These are phyloP conservation scores for Albophoma yamanashiensis DNA, from an alignment of 2,329 filamentous ascomycete genomes.

Conservation along the genomic window DNA sequence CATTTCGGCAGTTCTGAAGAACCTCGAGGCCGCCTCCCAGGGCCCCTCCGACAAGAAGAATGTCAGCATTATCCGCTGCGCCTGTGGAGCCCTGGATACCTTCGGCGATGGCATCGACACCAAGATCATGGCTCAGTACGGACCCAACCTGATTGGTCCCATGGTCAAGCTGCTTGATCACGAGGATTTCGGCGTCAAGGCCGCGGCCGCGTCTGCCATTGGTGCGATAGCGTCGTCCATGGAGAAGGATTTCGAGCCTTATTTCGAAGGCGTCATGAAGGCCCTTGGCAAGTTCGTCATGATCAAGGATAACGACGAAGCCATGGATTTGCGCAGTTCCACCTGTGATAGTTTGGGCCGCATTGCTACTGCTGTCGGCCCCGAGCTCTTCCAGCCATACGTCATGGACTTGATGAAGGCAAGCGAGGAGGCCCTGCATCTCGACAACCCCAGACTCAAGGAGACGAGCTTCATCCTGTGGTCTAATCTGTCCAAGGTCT, in stretches of 20 bases:
- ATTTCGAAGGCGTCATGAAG: constrained; percentile 83
- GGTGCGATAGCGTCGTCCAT: constrained; percentile 84
- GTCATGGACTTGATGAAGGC: constrained; percentile 84
- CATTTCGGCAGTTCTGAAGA: constrained; percentile 76
- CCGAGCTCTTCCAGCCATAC: constrained; percentile 80
- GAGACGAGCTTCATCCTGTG: constrained; percentile 97
- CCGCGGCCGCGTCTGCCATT: constrained; percentile 76
- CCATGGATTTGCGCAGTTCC: constrained; percentile 79
- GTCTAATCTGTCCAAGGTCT: constrained; percentile 90
- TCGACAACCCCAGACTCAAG: constrained; percentile 82
- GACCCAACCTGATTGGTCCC: constrained; percentile 71
- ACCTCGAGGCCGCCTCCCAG: constrained; percentile 71
- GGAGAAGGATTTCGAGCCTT: constrained; percentile 76
- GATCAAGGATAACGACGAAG: constrained; percentile 82
- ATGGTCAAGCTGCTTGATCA: constrained; percentile 77
- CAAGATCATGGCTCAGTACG: constrained; percentile 67
- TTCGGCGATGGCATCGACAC: constrained; percentile 80
- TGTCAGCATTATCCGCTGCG: constrained; percentile 77
- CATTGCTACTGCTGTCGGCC: constrained; percentile 80
- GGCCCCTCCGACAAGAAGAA: constrained; percentile 62
- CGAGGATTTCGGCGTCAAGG: constrained; percentile 81
- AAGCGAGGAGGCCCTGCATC: constrained; percentile 79
- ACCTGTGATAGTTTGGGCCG: constrained; percentile 90
- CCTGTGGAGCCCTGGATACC: constrained; percentile 83
- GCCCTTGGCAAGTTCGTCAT: constrained; percentile 74